Conservation (phyloP, 495 filamentous ascomycete genomes). For the Penicilliopsis zonata region DNA sequence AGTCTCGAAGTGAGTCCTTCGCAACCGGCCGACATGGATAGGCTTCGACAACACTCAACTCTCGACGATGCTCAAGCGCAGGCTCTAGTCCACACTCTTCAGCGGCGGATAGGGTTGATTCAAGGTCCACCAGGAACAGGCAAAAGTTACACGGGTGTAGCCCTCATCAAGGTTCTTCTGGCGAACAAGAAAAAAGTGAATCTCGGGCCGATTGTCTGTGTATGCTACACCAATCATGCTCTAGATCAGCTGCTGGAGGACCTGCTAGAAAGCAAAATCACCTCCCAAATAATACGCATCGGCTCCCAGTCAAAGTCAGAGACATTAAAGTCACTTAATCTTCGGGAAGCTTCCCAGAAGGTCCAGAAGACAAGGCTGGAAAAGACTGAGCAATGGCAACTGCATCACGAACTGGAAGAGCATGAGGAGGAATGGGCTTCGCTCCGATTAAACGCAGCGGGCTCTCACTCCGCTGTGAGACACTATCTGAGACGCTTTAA, state of each 20-base stretch:
- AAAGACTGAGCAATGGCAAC: constrained; percentile 9
- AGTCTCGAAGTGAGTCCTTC: constrained; percentile 16
- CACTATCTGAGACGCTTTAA: constrained; percentile 7
- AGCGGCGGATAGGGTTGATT: constrained; percentile 46
- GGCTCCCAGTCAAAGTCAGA: constrained; percentile 55
- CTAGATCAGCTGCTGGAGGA: constrained; percentile 64
- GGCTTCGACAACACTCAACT: constrained; percentile 27
- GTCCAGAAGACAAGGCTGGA: constrained; percentile 28
- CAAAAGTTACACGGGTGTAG: constrained; percentile 53
- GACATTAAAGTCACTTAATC: constrained; percentile 21
- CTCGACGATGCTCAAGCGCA: constrained; percentile 48
- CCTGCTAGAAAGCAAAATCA: constrained; percentile 39
- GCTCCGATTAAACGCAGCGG: constrained; percentile 1
- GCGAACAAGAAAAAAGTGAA: constrained; percentile 16
- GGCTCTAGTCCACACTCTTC: constrained; percentile 44
- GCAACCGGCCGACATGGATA: constrained; percentile 24
- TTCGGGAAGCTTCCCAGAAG: constrained; percentile 23
- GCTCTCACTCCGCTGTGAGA: constrained; percentile 4
- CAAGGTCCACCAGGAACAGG: constrained; percentile 80
- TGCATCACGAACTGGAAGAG: constrained; percentile 5
- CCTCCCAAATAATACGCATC: constrained; percentile 51
- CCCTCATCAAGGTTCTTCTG: constrained; percentile 50
- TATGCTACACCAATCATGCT: constrained; percentile 63
- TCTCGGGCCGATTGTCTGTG: constrained; percentile 54
- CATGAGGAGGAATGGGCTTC: constrained; percentile 5